Conservation (phyloP, 441 rosid species). For the Gossypium schwendimanii region DNA sequence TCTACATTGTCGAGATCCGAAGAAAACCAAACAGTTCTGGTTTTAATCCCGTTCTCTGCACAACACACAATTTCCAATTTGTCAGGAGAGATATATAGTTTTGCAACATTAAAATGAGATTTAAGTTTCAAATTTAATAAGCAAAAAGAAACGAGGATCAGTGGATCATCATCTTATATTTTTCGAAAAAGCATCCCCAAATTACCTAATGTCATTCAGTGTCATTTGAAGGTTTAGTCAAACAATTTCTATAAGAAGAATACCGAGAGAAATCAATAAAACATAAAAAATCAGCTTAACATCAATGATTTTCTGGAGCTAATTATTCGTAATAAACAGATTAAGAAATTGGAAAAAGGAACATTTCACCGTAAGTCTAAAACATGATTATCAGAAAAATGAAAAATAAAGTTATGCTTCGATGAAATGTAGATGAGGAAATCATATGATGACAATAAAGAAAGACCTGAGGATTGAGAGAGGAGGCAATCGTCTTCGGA, state of each 20-base stretch:
- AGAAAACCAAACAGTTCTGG: conserved; percentile 22
- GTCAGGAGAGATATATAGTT: neutral
- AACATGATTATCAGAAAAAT: neutral
- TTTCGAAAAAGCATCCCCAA: neutral
- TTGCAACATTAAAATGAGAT: neutral
- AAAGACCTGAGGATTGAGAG: conserved; percentile 15
- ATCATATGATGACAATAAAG: neutral
- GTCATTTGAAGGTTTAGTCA: neutral
- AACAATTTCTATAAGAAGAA: neutral
- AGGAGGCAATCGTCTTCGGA: conserved; percentile 84
- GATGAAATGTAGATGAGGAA: neutral
- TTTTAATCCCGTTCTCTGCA: conserved; percentile 36
- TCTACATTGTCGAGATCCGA: conserved; percentile 19
- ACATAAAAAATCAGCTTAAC: neutral
- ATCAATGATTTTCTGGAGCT: neutral
- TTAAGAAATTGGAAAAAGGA: neutral
- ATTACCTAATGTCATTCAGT: neutral
- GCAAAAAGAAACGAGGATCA: neutral
- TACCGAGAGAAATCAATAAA: neutral
- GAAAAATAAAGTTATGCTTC: neutral
- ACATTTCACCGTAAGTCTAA: neutral
- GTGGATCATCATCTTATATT: neutral
- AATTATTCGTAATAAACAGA: neutral
- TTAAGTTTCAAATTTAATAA: neutral
- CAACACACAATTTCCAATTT: conserved; percentile 11